Percentiles rank a stretch among this genome's conserved stretches.
Evolutionary conservation across 1,284 basidiomycete species (phyloP).

Genomic region (Sparassis latifolia): DNA sequence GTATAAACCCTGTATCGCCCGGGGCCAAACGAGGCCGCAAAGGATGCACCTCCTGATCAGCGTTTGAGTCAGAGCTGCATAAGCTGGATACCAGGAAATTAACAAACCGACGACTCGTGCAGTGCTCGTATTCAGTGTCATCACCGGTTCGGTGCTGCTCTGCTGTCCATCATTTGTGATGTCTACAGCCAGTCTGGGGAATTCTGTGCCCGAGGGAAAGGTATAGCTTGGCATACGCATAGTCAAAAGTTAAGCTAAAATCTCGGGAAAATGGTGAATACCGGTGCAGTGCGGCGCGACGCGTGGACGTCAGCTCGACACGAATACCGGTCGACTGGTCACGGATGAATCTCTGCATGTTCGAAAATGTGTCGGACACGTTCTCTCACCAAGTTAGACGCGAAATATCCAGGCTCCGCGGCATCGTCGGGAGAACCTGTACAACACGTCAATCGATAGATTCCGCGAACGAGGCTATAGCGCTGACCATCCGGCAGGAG

Average conservation of each 20-base stretch:
- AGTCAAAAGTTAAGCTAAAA: background rate
- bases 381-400: conserved; percentile 41
- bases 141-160: conserved; percentile 40
- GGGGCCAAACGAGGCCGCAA: conserved; percentile 46
- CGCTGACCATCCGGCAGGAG: conserved; percentile 36
- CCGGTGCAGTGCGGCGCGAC: conserved; percentile 48
- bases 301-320: conserved; percentile 52
- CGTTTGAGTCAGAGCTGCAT: no score
- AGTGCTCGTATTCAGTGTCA: conserved; percentile 39
- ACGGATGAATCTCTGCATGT: no score
- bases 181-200: conserved; percentile 47
- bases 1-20: conserved; percentile 52
- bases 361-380: no score
- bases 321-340: conserved; percentile 45
- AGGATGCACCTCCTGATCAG: conserved; percentile 28
- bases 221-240: conserved; percentile 18
- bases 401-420: conserved; percentile 58
- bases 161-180: conserved; percentile 52
- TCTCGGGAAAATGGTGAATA: conserved; percentile 17
- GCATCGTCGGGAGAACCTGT: conserved; percentile 51
- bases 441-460: background rate
- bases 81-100: no score
- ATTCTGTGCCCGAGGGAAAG: conserved; percentile 22
- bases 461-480: background rate
- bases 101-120: conserved; percentile 35